These are phyloP conservation scores for Ambrosia artemisiifolia DNA, from an alignment of 129 eudicot species.

Conservation along the genomic window DNA sequence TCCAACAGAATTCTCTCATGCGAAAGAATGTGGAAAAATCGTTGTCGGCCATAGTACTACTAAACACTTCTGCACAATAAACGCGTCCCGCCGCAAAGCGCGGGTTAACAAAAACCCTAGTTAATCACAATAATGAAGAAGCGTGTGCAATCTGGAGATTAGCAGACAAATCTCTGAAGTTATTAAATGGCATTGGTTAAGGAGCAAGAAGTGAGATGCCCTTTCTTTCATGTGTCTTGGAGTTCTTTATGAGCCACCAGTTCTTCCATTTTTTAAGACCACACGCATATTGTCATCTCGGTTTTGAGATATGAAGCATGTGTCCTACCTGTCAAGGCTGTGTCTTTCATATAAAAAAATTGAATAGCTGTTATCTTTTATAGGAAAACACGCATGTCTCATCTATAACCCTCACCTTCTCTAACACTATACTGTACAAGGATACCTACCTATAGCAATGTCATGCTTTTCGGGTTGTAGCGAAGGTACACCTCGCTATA, in stretches of 20 bases:
- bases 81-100: no score
- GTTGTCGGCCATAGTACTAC: no score
- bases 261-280: constrained; percentile 9
- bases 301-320: constrained; percentile 12
- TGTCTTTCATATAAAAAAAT: neutral
- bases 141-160: neutral
- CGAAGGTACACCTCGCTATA: no score
- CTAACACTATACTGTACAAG: no score
- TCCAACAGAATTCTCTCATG: no score
- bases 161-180: constrained; percentile 2
- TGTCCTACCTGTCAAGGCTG: constrained; percentile 19
- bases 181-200: constrained; percentile 3
- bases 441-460: no score
- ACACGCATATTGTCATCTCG: constrained; percentile 11
- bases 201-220: constrained; percentile 16
- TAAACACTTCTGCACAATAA: no score
- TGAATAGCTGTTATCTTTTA: neutral
- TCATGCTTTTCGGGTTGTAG: no score
- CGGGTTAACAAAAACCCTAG: no score
- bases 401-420: neutral
- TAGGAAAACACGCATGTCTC: neutral
- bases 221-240: constrained; percentile 8
- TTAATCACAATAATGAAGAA: neutral
- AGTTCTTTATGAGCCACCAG: constrained; percentile 14
- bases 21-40: no score